phyloP scores from a whole-genome alignment of 257 asterid genomes.

The Schizonepeta tenuifolia region DNA sequence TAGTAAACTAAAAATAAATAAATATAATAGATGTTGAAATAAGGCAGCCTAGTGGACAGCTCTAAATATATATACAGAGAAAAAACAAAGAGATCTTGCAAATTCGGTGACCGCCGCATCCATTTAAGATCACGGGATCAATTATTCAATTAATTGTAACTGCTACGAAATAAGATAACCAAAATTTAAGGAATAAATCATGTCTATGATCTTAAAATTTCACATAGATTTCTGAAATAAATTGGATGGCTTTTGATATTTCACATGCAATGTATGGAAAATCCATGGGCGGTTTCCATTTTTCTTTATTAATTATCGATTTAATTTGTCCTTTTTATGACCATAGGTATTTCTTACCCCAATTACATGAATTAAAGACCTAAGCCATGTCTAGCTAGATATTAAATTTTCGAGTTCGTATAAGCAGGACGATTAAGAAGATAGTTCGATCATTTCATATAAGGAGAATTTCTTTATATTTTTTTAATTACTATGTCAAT shows the following conservation, averaged over 20 bases:
- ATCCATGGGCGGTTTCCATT: slow-evolving; percentile 27
- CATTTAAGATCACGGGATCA: slow-evolving; percentile 42
- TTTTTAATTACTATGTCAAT: too few species aligned
- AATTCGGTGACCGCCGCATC: slow-evolving; percentile 45
- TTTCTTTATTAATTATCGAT: not conserved
- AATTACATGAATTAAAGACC: not conserved
- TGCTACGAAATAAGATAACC: slow-evolving; percentile 3
- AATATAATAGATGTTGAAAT: slow-evolving; percentile 31
- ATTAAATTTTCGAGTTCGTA: not conserved
- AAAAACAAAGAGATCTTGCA: slow-evolving; percentile 37
- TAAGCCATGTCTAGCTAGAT: not conserved
- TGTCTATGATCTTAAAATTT: slow-evolving; percentile 6
- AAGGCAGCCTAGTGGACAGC: slow-evolving; percentile 22
- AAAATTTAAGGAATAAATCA: slow-evolving; percentile 22
- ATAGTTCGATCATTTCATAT: too few species aligned
- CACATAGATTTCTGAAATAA: slow-evolving; percentile 19
- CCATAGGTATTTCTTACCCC: not conserved
- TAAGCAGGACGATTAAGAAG: too few species aligned
- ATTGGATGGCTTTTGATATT: slow-evolving; percentile 27
- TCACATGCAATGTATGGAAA: slow-evolving; percentile 34
- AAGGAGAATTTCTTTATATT: too few species aligned
- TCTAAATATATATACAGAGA: not conserved
- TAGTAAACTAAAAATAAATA: not conserved
- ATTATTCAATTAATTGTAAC: slow-evolving; percentile 28
- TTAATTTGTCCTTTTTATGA: not conserved